Evolutionary conservation across 306 rosid species (phyloP).

Genomic region (Inga leiocalycina): DNA sequence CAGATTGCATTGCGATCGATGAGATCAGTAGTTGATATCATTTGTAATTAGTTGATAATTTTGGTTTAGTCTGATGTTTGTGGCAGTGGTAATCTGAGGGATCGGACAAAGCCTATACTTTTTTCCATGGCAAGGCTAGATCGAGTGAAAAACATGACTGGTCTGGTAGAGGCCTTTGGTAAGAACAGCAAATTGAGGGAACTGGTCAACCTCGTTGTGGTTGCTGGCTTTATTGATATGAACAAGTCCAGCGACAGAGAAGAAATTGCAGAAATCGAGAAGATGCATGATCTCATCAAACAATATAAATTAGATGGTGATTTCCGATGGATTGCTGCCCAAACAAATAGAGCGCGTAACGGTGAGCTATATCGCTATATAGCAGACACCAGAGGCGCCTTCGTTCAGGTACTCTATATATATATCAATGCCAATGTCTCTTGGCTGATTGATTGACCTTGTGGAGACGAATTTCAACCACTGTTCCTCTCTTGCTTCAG

Average conservation of each 20-base stretch:
- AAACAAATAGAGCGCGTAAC: conserved; percentile 63
- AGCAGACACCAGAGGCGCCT: conserved; percentile 63
- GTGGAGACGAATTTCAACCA: neutral
- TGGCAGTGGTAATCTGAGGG: conserved; percentile 53
- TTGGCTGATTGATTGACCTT: neutral
- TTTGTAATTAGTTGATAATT: neutral
- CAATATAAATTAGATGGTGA: conserved; percentile 52
- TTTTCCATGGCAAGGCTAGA: conserved; percentile 73
- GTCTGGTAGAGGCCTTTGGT: conserved; percentile 60
- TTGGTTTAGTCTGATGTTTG: neutral
- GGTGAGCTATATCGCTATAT: conserved; percentile 69
- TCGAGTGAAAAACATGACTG: conserved; percentile 57
- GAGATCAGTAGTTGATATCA: neutral
- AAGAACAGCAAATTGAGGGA: conserved; percentile 57
- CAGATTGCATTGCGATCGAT: too few species aligned
- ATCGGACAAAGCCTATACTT: conserved; percentile 60
- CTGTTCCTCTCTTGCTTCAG: conserved; percentile 34
- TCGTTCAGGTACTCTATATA: conserved; percentile 54
- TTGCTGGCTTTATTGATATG: conserved; percentile 57
- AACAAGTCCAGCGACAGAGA: conserved; percentile 61
- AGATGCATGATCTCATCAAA: conserved; percentile 58
- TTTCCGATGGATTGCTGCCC: conserved; percentile 63
- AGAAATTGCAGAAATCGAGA: conserved; percentile 68
- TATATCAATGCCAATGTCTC: neutral
- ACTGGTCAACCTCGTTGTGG: conserved; percentile 59